Conservation (phyloP, 176 grass and related monocot genomes). For the Avena insularis region DNA sequence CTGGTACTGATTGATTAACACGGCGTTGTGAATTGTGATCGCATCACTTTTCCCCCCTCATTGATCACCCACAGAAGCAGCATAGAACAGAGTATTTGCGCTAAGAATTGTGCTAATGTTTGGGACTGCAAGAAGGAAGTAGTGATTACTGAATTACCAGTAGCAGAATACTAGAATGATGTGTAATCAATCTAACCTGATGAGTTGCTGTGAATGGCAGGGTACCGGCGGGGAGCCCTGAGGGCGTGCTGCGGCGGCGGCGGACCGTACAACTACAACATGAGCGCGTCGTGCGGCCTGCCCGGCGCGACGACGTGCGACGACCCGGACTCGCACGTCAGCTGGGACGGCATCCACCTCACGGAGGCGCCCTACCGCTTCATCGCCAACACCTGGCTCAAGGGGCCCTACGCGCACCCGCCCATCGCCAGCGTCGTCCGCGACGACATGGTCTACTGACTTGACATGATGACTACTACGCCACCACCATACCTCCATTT, state of each 20-base stretch:
- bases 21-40: neutral
- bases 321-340: conserved; percentile 67
- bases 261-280: conserved; percentile 79
- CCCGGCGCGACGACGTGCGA: conserved; percentile 57
- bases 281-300: conserved; percentile 57
- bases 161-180: neutral
- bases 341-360: conserved; percentile 93
- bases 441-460: conserved; percentile 56
- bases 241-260: conserved; percentile 76
- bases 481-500: neutral
- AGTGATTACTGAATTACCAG: too few species aligned
- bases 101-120: neutral
- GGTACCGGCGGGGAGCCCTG: conserved; percentile 65
- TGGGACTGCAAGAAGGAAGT: neutral
- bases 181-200: neutral
- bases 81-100: neutral
- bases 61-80: neutral
- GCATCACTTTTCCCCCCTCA: neutral
- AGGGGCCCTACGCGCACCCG: conserved; percentile 75
- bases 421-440: conserved; percentile 51
- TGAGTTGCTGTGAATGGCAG: conserved; percentile 30
- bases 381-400: conserved; percentile 79
- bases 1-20: too few species aligned
- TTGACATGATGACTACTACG: neutral
- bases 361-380: conserved; percentile 79